Percentiles rank a stretch among this genome's conserved stretches.
Conservation (phyloP, 2,329 filamentous ascomycete species). For the Dendrostoma leiphaemia region DNA sequence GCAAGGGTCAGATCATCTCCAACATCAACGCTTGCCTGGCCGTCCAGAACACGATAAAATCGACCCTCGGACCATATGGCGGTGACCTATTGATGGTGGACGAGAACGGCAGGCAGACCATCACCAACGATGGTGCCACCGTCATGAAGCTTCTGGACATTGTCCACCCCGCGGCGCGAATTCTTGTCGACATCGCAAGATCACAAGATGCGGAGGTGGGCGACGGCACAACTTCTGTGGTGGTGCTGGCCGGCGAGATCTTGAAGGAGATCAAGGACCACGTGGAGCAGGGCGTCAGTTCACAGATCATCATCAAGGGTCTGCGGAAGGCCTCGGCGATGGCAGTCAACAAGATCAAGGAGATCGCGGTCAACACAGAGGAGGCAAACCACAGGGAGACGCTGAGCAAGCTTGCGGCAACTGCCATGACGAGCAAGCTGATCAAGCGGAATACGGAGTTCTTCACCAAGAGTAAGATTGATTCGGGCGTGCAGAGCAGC, state of each 20-base stretch:
- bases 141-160: conserved; percentile 99
- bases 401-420: conserved; percentile 82
- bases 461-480: conserved; percentile 85
- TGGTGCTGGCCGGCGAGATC: conserved; percentile 95
- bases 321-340: conserved; percentile 82
- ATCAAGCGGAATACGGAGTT: conserved; percentile 97
- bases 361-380: conserved; percentile 84
- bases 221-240: conserved; percentile 95
- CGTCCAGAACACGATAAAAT: conserved; percentile 93
- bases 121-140: conserved; percentile 98
- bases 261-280: conserved; percentile 95
- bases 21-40: conserved; percentile 99
- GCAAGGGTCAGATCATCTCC: conserved; percentile 92
- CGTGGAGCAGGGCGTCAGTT: conserved; percentile 94
- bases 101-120: conserved; percentile 91
- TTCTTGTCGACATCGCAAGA: conserved; percentile 96
- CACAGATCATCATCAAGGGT: conserved; percentile 96
- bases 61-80: conserved; percentile 92
- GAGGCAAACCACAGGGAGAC: conserved; percentile 86
- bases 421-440: conserved; percentile 98
- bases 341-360: conserved; percentile 98
- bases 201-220: conserved; percentile 99
- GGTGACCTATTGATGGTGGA: conserved; percentile 96
- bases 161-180: conserved; percentile 93
- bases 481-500: conserved; percentile 2